These are phyloP conservation scores for bread wheat (Triticum aestivum) DNA, from an alignment of 176 grass and related monocot genomes.

Conservation along the genomic window IWGSC_CS_RefSeq_v2.1 NC_057811.1:158413287-158413786, in stretches of 20 bases:
- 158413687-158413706: not conserved
- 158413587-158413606: conserved; percentile 15
- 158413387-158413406: conserved; percentile 1
- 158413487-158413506: conserved; percentile 2
- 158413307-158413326: not conserved
- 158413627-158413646: not conserved
- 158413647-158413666: not conserved
- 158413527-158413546: conserved; percentile 14
- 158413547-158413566: not conserved
- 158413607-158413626: not conserved
- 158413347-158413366: not conserved
- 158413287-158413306: not conserved
- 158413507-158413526: not conserved
- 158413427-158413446: conserved; percentile 14
- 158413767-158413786: not conserved
- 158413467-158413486: not conserved
- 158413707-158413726: too few relatives aligned
- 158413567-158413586: not conserved
- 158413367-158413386: not conserved
- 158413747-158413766: not conserved
- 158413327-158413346: not conserved
- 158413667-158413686: not conserved
- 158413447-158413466: not conserved
- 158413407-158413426: not conserved
- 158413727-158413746: not conserved